These are phyloP conservation scores for Chaetomium sp. DNA, from an alignment of 2,329 filamentous ascomycete genomes.

Conservation along the genomic window DNA sequence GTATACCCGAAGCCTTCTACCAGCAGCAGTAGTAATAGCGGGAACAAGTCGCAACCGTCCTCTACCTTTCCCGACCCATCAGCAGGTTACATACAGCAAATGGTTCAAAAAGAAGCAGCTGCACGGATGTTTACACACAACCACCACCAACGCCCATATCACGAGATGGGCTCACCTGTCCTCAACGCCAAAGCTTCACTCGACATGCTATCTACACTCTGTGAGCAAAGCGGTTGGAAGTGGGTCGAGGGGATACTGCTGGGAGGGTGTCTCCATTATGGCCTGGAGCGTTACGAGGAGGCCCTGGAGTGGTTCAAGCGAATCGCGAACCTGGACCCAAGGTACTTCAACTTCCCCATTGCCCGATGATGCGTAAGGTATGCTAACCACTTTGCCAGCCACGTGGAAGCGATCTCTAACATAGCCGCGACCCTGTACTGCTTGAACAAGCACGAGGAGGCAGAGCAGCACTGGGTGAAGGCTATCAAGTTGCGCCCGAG, in stretches of 20 bases:
- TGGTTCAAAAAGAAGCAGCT: slow-evolving; percentile 32
- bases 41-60: slow-evolving; percentile 19
- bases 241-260: slow-evolving; percentile 95
- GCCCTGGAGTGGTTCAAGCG: slow-evolving; percentile 74
- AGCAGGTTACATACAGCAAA: slow-evolving; percentile 29
- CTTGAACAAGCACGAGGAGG: slow-evolving; percentile 78
- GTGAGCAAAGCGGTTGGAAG: slow-evolving; percentile 77
- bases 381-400: slow-evolving; percentile 51
- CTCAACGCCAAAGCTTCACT: slow-evolving; percentile 67
- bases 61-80: slow-evolving; percentile 21
- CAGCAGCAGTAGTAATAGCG: slow-evolving; percentile 29
- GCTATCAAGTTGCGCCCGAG: slow-evolving; percentile 82
- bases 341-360: slow-evolving; percentile 46
- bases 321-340: slow-evolving; percentile 57
- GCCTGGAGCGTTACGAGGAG: slow-evolving; percentile 79
- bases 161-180: slow-evolving; percentile 45
- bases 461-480: slow-evolving; percentile 80
- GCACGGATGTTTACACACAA: slow-evolving; percentile 30
- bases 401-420: slow-evolving; percentile 93
- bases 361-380: slow-evolving; percentile 3
- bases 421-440: slow-evolving; percentile 87
- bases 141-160: slow-evolving; percentile 27
- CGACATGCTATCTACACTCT: slow-evolving; percentile 71
- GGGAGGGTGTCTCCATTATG: slow-evolving; percentile 89
- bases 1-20: slow-evolving; percentile 59